phyloP scores from a whole-genome alignment of 1,139 yeast species.

The Yamadazyma kanchanaburiensis region DNA sequence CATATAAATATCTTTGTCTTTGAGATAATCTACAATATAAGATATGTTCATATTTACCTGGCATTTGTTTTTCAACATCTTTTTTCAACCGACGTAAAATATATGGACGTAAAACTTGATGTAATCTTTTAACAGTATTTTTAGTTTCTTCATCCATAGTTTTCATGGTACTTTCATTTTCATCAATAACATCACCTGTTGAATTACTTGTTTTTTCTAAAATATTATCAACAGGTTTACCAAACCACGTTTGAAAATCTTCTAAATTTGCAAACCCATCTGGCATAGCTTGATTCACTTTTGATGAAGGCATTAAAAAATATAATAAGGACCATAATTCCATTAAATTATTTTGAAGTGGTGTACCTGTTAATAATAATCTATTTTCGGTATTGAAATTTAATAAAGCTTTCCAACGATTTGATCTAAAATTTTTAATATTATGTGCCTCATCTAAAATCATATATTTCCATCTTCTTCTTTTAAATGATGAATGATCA shows the following conservation, averaged over 20 bases:
- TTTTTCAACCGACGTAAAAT: slow-evolving; percentile 86
- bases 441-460: slow-evolving; percentile 98
- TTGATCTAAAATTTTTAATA: slow-evolving; percentile 92
- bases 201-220: slow-evolving; percentile 59
- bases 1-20: slow-evolving; percentile 87
- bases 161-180: slow-evolving; percentile 34
- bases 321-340: slow-evolving; percentile 93
- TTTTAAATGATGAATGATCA: slow-evolving; percentile 89
- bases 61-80: slow-evolving; percentile 99
- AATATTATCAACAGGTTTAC: slow-evolving; percentile 89
- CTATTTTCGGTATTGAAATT: slow-evolving; percentile 92
- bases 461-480: slow-evolving; percentile 95
- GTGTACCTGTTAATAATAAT: slow-evolving; percentile 89
- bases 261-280: slow-evolving; percentile 95
- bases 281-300: slow-evolving; percentile 71
- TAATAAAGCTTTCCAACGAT: slow-evolving; percentile 93
- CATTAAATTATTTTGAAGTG: slow-evolving; percentile 86
- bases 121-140: slow-evolving; percentile 82
- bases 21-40: slow-evolving; percentile 89
- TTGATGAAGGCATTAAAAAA: slow-evolving; percentile 91
- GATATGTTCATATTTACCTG: slow-evolving; percentile 94
- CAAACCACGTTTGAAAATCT: slow-evolving; percentile 98
- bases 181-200: slow-evolving; percentile 50
- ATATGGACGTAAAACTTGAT: slow-evolving; percentile 92
- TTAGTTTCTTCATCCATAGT: slow-evolving; percentile 65